Percentiles rank a stretch among this genome's conserved stretches.
phyloP scores from a whole-genome alignment of 73 alveolate genomes.

The Halteria grandinella region DNA sequence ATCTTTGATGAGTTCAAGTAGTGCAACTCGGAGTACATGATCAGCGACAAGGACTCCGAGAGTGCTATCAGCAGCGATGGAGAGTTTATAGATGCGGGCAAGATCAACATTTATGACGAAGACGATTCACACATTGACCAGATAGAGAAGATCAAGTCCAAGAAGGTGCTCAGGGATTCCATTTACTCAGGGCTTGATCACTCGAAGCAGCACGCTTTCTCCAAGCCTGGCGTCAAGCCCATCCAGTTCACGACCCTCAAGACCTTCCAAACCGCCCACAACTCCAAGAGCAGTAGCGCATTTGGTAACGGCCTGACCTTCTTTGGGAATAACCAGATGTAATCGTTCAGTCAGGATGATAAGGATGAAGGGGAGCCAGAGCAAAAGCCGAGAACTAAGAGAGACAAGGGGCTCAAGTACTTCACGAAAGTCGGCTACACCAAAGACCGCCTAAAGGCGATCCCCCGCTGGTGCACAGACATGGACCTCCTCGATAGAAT shows the following conservation, averaged over 20 bases:
- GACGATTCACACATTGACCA: conserved; percentile 1
- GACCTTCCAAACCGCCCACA: too few species aligned
- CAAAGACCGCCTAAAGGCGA: background rate
- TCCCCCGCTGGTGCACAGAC: conserved; percentile 39
- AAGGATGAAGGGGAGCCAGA: background rate
- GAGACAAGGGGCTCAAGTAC: conserved; percentile 1
- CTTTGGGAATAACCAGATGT: too few species aligned
- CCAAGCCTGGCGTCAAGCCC: too few species aligned
- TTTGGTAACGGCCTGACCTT: too few species aligned
- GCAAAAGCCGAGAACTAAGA: conserved; percentile 22
- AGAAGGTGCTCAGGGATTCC: too few species aligned
- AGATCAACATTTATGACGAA: background rate
- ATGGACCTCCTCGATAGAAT: background rate
- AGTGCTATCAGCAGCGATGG: conserved; percentile 32
- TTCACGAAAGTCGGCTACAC: conserved; percentile 27
- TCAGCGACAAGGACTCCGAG: conserved; percentile 12
- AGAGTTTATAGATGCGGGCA: conserved; percentile 17
- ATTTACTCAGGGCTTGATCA: too few species aligned
- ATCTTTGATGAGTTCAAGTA: conserved; percentile 3
- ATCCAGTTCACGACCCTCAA: too few species aligned
- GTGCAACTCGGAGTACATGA: conserved; percentile 2
- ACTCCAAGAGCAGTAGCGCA: too few species aligned
- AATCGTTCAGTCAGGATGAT: too few species aligned
- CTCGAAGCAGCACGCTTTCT: too few species aligned
- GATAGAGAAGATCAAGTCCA: background rate